Percentiles rank a stretch among this genome's conserved stretches.
Evolutionary conservation across 495 filamentous ascomycete genomes (phyloP).

Genomic region (Trichoderma virens): DNA sequence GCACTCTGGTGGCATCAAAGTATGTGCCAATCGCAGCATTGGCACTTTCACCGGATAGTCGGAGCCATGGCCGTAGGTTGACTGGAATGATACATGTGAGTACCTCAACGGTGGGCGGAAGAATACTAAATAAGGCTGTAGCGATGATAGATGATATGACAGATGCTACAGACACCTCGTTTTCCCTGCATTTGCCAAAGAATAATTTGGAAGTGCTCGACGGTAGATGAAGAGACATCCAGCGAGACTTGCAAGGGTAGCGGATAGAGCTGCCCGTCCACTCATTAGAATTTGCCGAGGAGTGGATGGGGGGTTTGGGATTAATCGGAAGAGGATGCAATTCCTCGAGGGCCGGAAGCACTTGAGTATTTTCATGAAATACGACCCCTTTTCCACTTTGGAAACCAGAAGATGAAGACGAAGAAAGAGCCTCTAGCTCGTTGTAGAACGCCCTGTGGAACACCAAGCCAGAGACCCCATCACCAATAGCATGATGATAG

Average conservation of each 20-base stretch:
- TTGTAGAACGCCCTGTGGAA: slow-evolving; percentile 17
- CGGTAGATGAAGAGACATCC: neutral
- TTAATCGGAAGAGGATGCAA: slow-evolving; percentile 1
- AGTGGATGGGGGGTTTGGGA: neutral
- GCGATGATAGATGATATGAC: neutral
- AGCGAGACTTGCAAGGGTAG: neutral
- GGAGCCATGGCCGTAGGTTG: slow-evolving; percentile 14
- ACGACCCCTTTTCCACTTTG: neutral
- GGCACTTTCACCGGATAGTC: slow-evolving; percentile 4
- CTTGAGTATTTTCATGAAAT: neutral
- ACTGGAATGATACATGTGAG: slow-evolving; percentile 14
- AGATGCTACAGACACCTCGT: neutral
- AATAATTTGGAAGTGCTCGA: neutral
- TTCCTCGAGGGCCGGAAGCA: neutral
- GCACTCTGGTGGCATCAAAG: neutral
- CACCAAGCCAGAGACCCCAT: slow-evolving; percentile 15
- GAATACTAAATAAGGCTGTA: slow-evolving; percentile 8
- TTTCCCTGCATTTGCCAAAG: neutral
- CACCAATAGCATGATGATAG: slow-evolving; percentile 17
- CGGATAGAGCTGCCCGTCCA: neutral
- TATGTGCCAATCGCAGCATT: neutral
- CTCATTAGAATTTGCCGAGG: neutral
- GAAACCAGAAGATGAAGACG: neutral
- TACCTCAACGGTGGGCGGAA: neutral
- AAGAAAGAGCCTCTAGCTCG: neutral